Base-by-base conservation (phyloP, 2,329 filamentous ascomycete species). In the Paramyrothecium sp. region DNA sequence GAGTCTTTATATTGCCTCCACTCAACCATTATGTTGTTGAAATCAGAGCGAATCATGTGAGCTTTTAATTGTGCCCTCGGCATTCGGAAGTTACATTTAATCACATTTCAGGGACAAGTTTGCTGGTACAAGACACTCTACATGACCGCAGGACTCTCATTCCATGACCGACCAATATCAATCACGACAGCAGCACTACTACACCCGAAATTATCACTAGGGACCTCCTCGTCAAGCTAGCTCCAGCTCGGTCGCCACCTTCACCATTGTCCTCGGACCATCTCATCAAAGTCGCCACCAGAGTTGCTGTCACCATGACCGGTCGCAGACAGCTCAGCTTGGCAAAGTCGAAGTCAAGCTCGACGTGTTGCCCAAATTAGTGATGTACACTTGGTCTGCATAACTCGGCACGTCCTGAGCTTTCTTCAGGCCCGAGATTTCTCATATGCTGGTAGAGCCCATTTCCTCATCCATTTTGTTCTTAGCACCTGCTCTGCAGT, bases 391-490 rank as follows among this genome's bases (percentile, higher is more conserved):
- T 10, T 30, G 10, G 4, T 10, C 26, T 30, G 10, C 26, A 30
- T 5, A 30, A 30, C 4, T 30, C 26, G 26, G 26, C 26, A 30
- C 13, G n/a, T 44, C 38, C 38, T 16, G 13, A 16, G 38, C 13
- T 19, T 44, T 19, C 38, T 44, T 44, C 38, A 44, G 38, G 38
- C 13, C 5, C 38, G 38, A 44, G 38, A 44, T 50, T 30, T 74
- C 74, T 57, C 47, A 19, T 55, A 58, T 3, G 46, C 60, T 19
- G 60, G 60, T 53, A 62, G 46, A 54, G 58, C 63, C 63, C 60
- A 64, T 13, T 54, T 55, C 51, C 44, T 60, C 57, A 61, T 56
- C 61, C 63, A 65, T 21, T 26, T 30, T 13, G 55, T 53, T 1
- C 57, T 41, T 33, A 65, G 51, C 11, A 63, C 22, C 38, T 57